Conservation (phyloP, 176 grass and related monocot species). For the Rhipidocladum racemiflorum region DNA sequence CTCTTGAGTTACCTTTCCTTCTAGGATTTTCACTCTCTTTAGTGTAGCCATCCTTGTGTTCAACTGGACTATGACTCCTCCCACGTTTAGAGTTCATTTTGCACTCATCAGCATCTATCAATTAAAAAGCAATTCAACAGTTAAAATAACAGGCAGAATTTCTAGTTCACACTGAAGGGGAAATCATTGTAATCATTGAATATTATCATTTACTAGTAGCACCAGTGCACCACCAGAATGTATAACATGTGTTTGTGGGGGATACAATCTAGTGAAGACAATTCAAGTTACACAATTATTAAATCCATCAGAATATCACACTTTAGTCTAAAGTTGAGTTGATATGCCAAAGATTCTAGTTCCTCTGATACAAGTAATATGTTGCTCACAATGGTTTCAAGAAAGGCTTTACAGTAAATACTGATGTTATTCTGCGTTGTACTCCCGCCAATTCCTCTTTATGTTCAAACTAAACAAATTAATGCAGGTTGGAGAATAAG, state of each 20-base stretch:
- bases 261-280: not conserved
- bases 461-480: not conserved
- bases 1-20: conserved; percentile 44
- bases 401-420: not conserved
- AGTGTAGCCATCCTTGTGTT: conserved; percentile 35
- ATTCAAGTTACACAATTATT: not conserved
- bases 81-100: conserved; percentile 43
- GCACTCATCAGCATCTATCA: conserved; percentile 28
- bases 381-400: not conserved
- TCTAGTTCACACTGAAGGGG: not conserved
- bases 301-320: not conserved
- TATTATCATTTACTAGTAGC: not conserved
- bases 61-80: conserved; percentile 55
- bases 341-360: not conserved
- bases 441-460: not conserved
- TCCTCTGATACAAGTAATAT: not conserved
- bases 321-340: not conserved
- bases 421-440: not conserved
- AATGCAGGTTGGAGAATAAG: not conserved
- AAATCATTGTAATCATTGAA: not conserved
- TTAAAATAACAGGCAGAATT: not conserved
- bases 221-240: not conserved
- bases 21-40: conserved; percentile 37
- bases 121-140: conserved; percentile 6
- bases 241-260: not conserved